A percentile compares a stretch with the other conserved stretches of the same genome.
Conservation (phyloP, 805 yeast genomes). For the Cyberlindnera americana region DNA sequence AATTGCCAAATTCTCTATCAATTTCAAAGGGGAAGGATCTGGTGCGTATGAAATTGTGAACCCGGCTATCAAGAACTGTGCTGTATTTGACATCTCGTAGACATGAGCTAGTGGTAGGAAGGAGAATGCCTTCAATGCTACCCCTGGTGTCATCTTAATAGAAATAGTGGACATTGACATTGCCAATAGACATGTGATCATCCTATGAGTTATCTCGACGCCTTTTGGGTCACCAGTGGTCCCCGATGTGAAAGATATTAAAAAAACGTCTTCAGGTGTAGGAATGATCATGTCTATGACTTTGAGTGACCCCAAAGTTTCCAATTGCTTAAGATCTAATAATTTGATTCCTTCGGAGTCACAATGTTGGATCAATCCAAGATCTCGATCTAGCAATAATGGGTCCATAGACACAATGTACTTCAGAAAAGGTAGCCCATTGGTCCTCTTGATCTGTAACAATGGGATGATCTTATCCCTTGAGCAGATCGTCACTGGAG, state of each 20-base stretch:
- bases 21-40: constrained; percentile 38
- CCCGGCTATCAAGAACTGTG: constrained; percentile 31
- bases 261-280: constrained; percentile 38
- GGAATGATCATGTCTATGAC: constrained; percentile 32
- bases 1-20: constrained; percentile 47
- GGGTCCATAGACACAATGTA: constrained; percentile 49
- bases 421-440: constrained; percentile 31
- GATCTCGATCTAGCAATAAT: constrained; percentile 28
- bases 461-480: constrained; percentile 41
- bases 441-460: constrained; percentile 36
- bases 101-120: constrained; percentile 61
- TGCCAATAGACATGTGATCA: constrained; percentile 39
- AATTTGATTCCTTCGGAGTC: constrained; percentile 31
- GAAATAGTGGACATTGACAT: constrained; percentile 17
- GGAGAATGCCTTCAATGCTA: constrained; percentile 31
- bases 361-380: constrained; percentile 18
- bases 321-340: constrained; percentile 33
- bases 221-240: constrained; percentile 66
- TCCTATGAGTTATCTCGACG: constrained; percentile 46
- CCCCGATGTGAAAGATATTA: constrained; percentile 61
- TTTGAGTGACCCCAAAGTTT: constrained; percentile 32
- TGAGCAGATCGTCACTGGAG: constrained; percentile 48
- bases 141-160: constrained; percentile 5
- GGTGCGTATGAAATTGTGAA: constrained; percentile 44
- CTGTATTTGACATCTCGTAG: constrained; percentile 47